These are phyloP conservation scores for Tylopilus orsonianus DNA, from an alignment of 1,284 basidiomycete species.

Conservation along the genomic window DNA sequence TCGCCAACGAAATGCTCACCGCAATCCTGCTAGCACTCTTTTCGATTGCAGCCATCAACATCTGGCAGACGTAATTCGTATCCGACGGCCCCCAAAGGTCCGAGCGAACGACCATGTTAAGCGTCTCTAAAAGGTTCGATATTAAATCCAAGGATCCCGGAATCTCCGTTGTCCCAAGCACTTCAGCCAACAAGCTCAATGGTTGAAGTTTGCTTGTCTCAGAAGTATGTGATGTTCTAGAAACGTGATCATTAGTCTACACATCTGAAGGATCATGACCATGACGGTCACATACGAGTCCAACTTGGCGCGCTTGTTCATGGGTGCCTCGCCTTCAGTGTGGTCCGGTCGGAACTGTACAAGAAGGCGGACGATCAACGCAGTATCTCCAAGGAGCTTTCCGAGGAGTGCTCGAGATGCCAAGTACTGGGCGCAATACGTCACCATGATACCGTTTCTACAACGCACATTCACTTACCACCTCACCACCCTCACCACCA, in stretches of 20 bases:
- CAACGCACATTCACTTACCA: conserved; percentile 40
- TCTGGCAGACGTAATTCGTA: conserved; percentile 80
- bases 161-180: conserved; percentile 62
- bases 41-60: conserved; percentile 81
- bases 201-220: conserved; percentile 43
- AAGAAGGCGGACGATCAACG: conserved; percentile 63
- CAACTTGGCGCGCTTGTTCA: conserved; percentile 62
- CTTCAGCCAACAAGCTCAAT: conserved; percentile 69
- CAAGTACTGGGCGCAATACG: conserved; percentile 39
- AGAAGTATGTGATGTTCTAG: conserved; percentile 19
- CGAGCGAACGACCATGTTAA: conserved; percentile 61
- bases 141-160: conserved; percentile 73
- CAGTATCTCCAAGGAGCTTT: conserved; percentile 46
- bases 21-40: conserved; percentile 63
- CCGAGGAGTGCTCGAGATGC: conserved; percentile 52
- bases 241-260: conserved; percentile 4
- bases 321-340: conserved; percentile 43
- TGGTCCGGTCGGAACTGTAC: conserved; percentile 47
- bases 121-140: conserved; percentile 70
- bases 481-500: conserved; percentile 43
- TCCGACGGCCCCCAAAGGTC: conserved; percentile 53
- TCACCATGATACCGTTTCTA: conserved; percentile 1
- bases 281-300: conserved; percentile 46
- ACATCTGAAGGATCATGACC: not conserved
- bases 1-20: conserved; percentile 37